Evolutionary conservation across 2,329 filamentous ascomycete species (phyloP).

Genomic region (Pseudocercospora vitis): DNA sequence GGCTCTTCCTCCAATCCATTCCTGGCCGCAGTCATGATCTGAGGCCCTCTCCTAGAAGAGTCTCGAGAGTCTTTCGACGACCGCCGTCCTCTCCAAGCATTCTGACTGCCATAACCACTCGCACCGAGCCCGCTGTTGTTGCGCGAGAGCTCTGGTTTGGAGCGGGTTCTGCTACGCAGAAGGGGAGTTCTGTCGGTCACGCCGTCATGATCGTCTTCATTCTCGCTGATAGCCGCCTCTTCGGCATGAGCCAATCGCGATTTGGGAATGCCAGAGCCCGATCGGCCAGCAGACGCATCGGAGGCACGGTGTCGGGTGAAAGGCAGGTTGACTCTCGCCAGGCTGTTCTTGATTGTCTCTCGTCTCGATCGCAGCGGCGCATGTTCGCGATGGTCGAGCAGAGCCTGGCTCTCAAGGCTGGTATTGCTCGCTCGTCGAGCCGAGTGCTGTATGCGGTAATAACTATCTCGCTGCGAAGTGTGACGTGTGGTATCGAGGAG

Average conservation of each 20-base stretch:
- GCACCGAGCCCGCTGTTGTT: slow-evolving; percentile 29
- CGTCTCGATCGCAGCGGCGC: slow-evolving; percentile 43
- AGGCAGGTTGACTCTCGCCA: slow-evolving; percentile 29
- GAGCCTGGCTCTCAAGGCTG: slow-evolving; percentile 82
- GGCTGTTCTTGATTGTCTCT: slow-evolving; percentile 44
- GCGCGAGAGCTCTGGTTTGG: slow-evolving; percentile 34
- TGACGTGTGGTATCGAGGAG: slow-evolving; percentile 42
- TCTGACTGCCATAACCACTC: slow-evolving; percentile 35
- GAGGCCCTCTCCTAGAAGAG: slow-evolving; percentile 26
- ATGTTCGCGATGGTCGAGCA: slow-evolving; percentile 76
- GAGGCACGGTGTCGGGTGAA: slow-evolving; percentile 28
- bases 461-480: slow-evolving; percentile 45
- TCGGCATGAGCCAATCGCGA: slow-evolving; percentile 13
- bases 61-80: slow-evolving; percentile 30
- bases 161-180: slow-evolving; percentile 42
- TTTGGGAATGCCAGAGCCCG: slow-evolving; percentile 1
- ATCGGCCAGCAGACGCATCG: slow-evolving; percentile 18
- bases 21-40: slow-evolving; percentile 16
- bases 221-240: slow-evolving; percentile 31
- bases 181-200: slow-evolving; percentile 58
- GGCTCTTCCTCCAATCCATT: slow-evolving; percentile 17
- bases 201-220: slow-evolving; percentile 48
- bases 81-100: slow-evolving; percentile 31
- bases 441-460: slow-evolving; percentile 52
- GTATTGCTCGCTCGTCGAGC: slow-evolving; percentile 67